phyloP scores from a whole-genome alignment of 2,329 filamentous ascomycete species.

The Colletotrichum sp. region DNA sequence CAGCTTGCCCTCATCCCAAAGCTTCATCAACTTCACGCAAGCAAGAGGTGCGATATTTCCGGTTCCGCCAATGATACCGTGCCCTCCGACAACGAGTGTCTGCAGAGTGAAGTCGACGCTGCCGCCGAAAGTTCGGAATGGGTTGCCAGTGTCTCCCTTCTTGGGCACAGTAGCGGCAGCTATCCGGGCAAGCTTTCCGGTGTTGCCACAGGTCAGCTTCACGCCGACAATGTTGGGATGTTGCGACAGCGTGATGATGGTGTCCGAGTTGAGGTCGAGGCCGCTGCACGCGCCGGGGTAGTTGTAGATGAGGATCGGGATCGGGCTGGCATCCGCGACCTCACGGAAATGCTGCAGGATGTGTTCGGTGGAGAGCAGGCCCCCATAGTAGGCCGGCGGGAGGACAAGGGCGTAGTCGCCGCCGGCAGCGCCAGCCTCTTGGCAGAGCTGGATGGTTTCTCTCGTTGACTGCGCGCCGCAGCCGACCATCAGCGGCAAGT shows the following conservation, averaged over 20 bases:
- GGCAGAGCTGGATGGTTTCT: slow-evolving; percentile 63
- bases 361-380: slow-evolving; percentile 48
- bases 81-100: slow-evolving; percentile 70
- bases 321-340: slow-evolving; percentile 50
- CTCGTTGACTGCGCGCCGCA: slow-evolving; percentile 67
- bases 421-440: slow-evolving; percentile 62
- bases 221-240: slow-evolving; percentile 65
- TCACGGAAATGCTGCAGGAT: slow-evolving; percentile 64
- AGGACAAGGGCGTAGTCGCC: slow-evolving; percentile 66
- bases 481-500: slow-evolving; percentile 62
- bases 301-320: slow-evolving; percentile 71
- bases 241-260: slow-evolving; percentile 57
- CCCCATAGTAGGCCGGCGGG: slow-evolving; percentile 69
- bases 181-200: slow-evolving; percentile 59
- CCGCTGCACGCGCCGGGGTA: slow-evolving; percentile 73
- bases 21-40: slow-evolving; percentile 63
- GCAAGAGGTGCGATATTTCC: slow-evolving; percentile 72
- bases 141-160: slow-evolving; percentile 6
- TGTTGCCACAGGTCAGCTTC: slow-evolving; percentile 71
- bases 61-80: slow-evolving; percentile 73
- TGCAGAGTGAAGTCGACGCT: slow-evolving; percentile 77
- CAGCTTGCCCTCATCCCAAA: slow-evolving; percentile 62
- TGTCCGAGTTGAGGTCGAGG: slow-evolving; percentile 69
- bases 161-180: slow-evolving; percentile 40
- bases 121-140: slow-evolving; percentile 73